Evolutionary conservation across 768 basidiomycete species (phyloP).

Genomic region (Mycena galericulata): DNA sequence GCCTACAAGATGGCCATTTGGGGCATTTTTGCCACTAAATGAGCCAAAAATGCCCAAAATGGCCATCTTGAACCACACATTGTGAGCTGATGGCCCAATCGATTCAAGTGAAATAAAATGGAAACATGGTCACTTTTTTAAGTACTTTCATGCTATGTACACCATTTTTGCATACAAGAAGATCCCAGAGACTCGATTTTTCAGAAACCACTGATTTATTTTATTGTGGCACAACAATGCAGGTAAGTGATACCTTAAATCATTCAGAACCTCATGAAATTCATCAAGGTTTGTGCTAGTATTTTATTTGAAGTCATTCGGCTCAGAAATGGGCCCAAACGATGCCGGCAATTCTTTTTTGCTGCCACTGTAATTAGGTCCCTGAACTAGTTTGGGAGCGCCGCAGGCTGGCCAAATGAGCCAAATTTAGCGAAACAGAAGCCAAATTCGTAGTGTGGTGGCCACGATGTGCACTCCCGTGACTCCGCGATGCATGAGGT

Average conservation of each 20-base stretch:
- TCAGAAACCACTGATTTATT: neutral
- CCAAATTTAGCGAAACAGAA: too few relatives aligned
- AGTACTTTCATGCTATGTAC: neutral
- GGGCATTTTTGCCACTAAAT: neutral
- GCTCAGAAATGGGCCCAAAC: neutral
- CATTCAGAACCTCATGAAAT: neutral
- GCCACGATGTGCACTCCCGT: too few relatives aligned
- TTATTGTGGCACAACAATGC: neutral
- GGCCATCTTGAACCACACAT: neutral
- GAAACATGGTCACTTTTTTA: neutral
- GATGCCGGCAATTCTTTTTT: neutral
- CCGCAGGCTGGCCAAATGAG: too few relatives aligned
- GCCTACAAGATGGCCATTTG: neutral
- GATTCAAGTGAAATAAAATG: neutral
- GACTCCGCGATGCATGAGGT: too few relatives aligned
- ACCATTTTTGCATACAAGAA: constrained; percentile 1
- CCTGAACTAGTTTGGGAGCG: too few relatives aligned
- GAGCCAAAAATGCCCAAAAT: neutral
- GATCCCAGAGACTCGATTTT: neutral
- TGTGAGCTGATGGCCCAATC: neutral
- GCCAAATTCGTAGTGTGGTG: too few relatives aligned
- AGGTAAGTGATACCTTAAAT: neutral
- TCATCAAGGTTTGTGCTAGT: neutral
- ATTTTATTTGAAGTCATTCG: neutral
- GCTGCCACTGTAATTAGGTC: too few relatives aligned